Evolutionary conservation across 345 rosid genomes (phyloP), one percentile per base, ranked within the genome.

Genomic region (Physaria fendleri): DNA sequence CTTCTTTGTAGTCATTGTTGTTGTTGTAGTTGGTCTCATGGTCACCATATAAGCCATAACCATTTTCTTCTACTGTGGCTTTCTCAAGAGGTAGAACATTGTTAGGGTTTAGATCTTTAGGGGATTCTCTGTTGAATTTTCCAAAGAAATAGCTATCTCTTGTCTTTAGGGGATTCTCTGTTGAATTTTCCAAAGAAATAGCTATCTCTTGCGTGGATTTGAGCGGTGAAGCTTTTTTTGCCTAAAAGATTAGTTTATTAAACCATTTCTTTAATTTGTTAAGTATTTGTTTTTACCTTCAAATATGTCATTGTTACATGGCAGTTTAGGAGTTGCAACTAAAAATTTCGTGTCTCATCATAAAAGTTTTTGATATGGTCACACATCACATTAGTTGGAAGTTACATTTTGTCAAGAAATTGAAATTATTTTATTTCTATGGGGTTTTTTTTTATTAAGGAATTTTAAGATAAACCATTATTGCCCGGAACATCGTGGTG

Each of bases 61-160:
- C 67, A 3, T 38, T 67, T 25, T 56, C 69, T 40, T 49, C 69
- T 11, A 49, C 59, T 18, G 64, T 17, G 11, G 46, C 28, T 65
- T 71, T 71, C 70, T 64, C 48, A 13, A 65, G 55, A 51, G 75
- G 68, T 56, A 45, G 18, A 28, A 45, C 52, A 46, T 6, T 57
- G 59, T 59, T 63, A 33, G 65, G 40, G 65, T 24, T 71, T 32
- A 44, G 54, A 16, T 69, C 65, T 22, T 71, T 56, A 39, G 56
- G 30, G 16, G 64, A 7, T 24, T 64, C 32, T 71, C 75, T 66
- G 16, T 65, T 63, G 63, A 29, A 65, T 43, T 74, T 78, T 27
- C 74, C 72, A 52, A 74, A 78, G 68, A 78, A 74, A 38, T 56
- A 62, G 65, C 73, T 67, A n/a, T 71, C 70, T 64, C 77, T 74